Evolutionary conservation across 1,284 basidiomycete species (phyloP), one percentile per base, ranked within the genome.

Genomic region (Rhodotorula sp.): DNA sequence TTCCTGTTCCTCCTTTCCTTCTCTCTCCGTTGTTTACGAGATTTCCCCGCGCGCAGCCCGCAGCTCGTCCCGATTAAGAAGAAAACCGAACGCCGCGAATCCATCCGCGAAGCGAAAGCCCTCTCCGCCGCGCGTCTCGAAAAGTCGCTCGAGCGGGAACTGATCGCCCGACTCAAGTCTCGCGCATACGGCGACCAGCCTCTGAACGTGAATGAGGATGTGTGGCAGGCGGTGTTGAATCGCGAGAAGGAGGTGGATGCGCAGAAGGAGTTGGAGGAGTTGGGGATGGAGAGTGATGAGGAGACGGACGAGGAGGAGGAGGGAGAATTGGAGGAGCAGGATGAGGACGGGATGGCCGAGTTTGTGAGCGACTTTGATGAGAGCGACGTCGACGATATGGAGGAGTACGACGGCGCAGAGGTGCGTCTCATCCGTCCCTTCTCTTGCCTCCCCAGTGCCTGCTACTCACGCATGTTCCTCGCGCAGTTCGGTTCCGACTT

Each of bases 141-240:
- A 80, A 90, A 89, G 73, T 90, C 90, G 18, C 97, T 99, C 77
- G 92, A 98, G 80, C 94, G 93, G 79, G 96, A 99, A 80, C 86
- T 99, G 34, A 87, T 99, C 60, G 92, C 95, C 74, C 89, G 96
- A 47, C 85, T 99, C 40, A 95, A 96, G 82, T 89, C 89, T 60
- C 97, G 97, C 80, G 94, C 94, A 16, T 99, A 99, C 79, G 95
- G 96, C 59, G 96, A 99, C 78, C 91, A 92, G 40, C 96, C 95
- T 28, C 85, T 99, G 51, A 99, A 99, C 81, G 94, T 99, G 72
- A 99, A 99, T 81, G 96, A 99, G 82, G 89, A 86, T 54, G 94
- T 99, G 8, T 99, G 96, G 96, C 87, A 89, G 75, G 87, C 89
- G 10, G 88, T 97, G 53, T 82, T 97, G 59, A 91, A 95, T 78